phyloP scores from a whole-genome alignment of 2,329 filamentous ascomycete species.

The Penicillium griseofulvum region DNA sequence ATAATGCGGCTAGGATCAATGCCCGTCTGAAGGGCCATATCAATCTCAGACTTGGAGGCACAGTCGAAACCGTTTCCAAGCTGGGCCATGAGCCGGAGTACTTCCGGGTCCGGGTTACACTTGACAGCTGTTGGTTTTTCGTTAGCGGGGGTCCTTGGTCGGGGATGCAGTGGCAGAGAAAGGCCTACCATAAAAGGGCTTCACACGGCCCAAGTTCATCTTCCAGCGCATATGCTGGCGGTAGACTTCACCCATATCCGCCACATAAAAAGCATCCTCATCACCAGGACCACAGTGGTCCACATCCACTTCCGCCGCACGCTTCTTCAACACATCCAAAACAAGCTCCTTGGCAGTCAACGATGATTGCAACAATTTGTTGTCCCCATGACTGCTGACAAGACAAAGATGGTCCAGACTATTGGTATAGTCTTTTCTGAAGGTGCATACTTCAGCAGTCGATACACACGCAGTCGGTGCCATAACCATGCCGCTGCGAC shows the following conservation, averaged over 20 bases:
- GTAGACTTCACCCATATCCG: slow-evolving; percentile 96
- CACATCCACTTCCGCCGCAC: slow-evolving; percentile 78
- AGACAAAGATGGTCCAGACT: slow-evolving; percentile 27
- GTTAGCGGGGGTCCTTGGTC: slow-evolving; percentile 3
- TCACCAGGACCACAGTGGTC: slow-evolving; percentile 87
- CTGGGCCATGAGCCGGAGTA: slow-evolving; percentile 80
- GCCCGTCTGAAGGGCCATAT: slow-evolving; percentile 80
- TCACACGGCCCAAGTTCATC: slow-evolving; percentile 84
- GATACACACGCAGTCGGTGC: slow-evolving; percentile 64
- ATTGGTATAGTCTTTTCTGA: slow-evolving; percentile 34
- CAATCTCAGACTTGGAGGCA: slow-evolving; percentile 95
- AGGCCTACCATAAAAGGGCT: slow-evolving; percentile 86
- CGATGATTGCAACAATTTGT: slow-evolving; percentile 39
- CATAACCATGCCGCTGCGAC: slow-evolving; percentile 58
- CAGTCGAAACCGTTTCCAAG: slow-evolving; percentile 97
- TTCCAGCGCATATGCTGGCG: slow-evolving; percentile 99
- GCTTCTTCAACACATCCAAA: slow-evolving; percentile 79
- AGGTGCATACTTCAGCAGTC: slow-evolving; percentile 46
- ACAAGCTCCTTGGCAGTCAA: slow-evolving; percentile 73
- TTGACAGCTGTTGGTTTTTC: slow-evolving; percentile 70
- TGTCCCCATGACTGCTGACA: slow-evolving; percentile 47
- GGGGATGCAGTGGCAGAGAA: neutral
- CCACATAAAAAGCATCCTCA: slow-evolving; percentile 97
- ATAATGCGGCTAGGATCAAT: slow-evolving; percentile 89
- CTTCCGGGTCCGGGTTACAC: slow-evolving; percentile 91